Evolutionary conservation across 257 asterid genomes (phyloP).

Genomic region (Gardenia jasminoides): DNA sequence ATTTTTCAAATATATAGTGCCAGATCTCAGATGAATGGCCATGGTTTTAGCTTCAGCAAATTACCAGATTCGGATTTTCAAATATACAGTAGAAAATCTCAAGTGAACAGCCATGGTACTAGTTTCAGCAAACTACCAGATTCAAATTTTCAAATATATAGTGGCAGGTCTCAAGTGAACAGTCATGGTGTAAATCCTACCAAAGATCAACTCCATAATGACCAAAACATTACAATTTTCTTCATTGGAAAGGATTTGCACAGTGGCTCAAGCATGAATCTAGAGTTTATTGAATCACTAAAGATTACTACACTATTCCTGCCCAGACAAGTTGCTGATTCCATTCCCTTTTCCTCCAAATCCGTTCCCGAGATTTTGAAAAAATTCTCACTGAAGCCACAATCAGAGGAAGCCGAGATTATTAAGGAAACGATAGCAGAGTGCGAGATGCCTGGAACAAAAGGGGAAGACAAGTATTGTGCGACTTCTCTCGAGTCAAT

Average conservation of each 20-base stretch:
- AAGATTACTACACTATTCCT: constrained; percentile 32
- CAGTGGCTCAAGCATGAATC: constrained; percentile 44
- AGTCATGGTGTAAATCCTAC: constrained; percentile 19
- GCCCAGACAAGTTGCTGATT: constrained; percentile 54
- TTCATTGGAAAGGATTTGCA: constrained; percentile 57
- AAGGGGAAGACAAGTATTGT: constrained; percentile 65
- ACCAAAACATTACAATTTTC: constrained; percentile 62
- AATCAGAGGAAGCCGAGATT: constrained; percentile 42
- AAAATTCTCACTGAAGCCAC: constrained; percentile 44
- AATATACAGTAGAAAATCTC: too few relatives aligned
- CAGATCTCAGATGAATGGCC: too few relatives aligned
- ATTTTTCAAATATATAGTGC: too few relatives aligned
- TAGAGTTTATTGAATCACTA: constrained; percentile 41
- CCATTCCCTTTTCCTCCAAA: constrained; percentile 67
- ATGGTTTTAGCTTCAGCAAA: too few relatives aligned
- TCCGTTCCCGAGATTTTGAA: constrained; percentile 44
- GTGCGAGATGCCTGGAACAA: constrained; percentile 51
- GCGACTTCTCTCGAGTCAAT: constrained; percentile 84
- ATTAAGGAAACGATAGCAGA: constrained; percentile 56
- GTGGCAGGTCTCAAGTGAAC: too few relatives aligned
- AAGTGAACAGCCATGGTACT: too few relatives aligned
- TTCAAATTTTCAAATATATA: too few relatives aligned
- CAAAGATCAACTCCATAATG: constrained; percentile 55
- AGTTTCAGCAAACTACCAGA: too few relatives aligned
- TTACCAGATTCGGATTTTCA: too few relatives aligned